Percentiles rank a stretch among this genome's conserved stretches.
Evolutionary conservation across 192 early-diverging fungal genomes (phyloP).

Genomic region (Coemansia sp.): DNA sequence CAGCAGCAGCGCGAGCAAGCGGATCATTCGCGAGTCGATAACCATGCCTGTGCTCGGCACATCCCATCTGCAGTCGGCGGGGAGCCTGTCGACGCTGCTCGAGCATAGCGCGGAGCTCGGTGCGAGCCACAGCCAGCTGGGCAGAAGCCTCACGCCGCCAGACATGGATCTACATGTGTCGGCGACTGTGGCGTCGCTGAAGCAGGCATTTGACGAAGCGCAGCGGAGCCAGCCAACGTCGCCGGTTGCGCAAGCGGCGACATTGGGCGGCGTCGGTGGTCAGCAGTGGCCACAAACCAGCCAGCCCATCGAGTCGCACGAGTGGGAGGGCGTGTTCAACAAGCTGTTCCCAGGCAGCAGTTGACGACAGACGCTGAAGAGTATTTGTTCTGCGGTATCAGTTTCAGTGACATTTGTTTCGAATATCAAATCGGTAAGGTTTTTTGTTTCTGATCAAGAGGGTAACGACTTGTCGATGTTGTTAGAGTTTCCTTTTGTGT

Average conservation of each 20-base stretch:
- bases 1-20: neutral
- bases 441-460: neutral
- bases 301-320: constrained; percentile 2
- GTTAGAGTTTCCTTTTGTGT: neutral
- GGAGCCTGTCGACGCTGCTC: constrained; percentile 1
- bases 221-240: constrained; percentile 1
- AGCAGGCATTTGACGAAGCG: constrained; percentile 16
- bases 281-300: neutral
- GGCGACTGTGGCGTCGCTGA: constrained; percentile 21
- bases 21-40: neutral
- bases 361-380: too few relatives aligned
- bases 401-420: neutral
- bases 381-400: too few relatives aligned
- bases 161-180: constrained; percentile 22
- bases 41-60: neutral
- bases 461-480: neutral
- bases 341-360: constrained; percentile 13
- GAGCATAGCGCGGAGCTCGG: neutral
- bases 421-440: too few relatives aligned
- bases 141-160: constrained; percentile 1
- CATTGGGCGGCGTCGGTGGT: neutral
- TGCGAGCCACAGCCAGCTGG: neutral
- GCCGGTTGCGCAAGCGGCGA: neutral
- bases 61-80: constrained; percentile 1
- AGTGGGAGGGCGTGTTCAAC: constrained; percentile 14